Percentiles rank a stretch among this genome's conserved stretches.
These are phyloP conservation scores for Chamaenerion angustifolium DNA, from an alignment of 345 rosid species.

Conservation along the genomic window DNA sequence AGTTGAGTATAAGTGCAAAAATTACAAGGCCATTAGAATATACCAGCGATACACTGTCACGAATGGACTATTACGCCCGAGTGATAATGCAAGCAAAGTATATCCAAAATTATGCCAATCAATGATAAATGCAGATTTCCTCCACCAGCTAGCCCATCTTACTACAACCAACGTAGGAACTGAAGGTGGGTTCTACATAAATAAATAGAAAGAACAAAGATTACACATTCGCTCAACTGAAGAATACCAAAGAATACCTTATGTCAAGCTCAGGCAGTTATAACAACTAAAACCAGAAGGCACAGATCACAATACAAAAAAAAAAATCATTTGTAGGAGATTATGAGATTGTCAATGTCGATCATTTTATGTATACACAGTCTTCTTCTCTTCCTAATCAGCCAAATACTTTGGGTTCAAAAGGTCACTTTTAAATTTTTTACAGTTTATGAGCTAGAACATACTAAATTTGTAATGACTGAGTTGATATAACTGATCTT, in stretches of 20 bases:
- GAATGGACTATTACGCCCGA: conserved; percentile 67
- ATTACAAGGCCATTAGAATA: conserved; percentile 7
- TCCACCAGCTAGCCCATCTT: conserved; percentile 82
- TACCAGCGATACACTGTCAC: conserved; percentile 83
- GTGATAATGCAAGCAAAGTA: conserved; percentile 71
- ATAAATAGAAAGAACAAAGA: conserved; percentile 5
- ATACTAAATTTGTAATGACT: too few relatives aligned
- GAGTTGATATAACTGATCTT: too few relatives aligned
- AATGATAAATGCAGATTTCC: conserved; percentile 50
- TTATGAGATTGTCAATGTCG: too few relatives aligned
- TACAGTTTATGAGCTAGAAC: too few relatives aligned
- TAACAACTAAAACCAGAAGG: too few relatives aligned
- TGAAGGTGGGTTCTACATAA: conserved; percentile 85
- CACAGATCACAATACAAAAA: too few relatives aligned
- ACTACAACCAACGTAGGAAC: conserved; percentile 81
- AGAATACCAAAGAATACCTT: background rate
- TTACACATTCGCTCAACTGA: background rate
- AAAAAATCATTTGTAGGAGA: too few relatives aligned
- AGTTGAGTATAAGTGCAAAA: conserved; percentile 1
- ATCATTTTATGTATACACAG: too few relatives aligned
- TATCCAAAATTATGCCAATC: conserved; percentile 99
- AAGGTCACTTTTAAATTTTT: too few relatives aligned
- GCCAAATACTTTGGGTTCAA: too few relatives aligned
- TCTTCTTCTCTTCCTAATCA: too few relatives aligned
- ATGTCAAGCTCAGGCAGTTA: background rate